These are phyloP conservation scores for Malassezia pachydermatis DNA, from an alignment of 1,284 basidiomycete genomes.

Conservation along the genomic window DNA sequence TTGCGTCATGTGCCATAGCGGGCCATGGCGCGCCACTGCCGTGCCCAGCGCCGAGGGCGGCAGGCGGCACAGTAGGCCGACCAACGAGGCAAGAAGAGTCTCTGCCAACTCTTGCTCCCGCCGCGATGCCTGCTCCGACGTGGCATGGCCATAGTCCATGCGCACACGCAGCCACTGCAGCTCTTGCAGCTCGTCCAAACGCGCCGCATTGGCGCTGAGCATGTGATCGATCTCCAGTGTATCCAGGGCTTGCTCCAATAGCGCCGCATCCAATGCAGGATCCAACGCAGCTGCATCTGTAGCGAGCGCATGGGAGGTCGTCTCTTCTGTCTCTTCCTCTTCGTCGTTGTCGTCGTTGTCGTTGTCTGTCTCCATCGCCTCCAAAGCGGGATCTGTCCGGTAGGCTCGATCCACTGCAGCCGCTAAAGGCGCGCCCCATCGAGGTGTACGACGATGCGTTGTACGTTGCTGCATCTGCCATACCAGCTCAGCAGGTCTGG, in stretches of 20 bases:
- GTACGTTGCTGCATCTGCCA: slow-evolving; percentile 4
- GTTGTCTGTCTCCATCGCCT: slow-evolving; percentile 3
- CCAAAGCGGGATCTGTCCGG: slow-evolving; percentile 9
- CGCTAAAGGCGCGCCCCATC: slow-evolving; percentile 11
- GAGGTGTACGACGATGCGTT: not conserved
- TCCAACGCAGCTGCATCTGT: slow-evolving; percentile 9
- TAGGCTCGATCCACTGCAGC: slow-evolving; percentile 13
- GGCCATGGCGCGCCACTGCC: slow-evolving; percentile 9
- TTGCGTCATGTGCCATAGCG: slow-evolving; percentile 10
- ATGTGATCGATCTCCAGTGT: slow-evolving; percentile 24
- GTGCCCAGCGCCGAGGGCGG: slow-evolving; percentile 12
- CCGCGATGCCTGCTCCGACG: slow-evolving; percentile 13
- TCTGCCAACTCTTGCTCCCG: slow-evolving; percentile 24
- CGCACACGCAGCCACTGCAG: slow-evolving; percentile 35
- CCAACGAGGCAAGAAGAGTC: slow-evolving; percentile 24
- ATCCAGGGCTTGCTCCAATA: slow-evolving; percentile 17
- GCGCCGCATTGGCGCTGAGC: slow-evolving; percentile 23
- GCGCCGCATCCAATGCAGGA: slow-evolving; percentile 12
- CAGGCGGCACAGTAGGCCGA: slow-evolving; percentile 20
- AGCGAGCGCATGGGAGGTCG: slow-evolving; percentile 5
- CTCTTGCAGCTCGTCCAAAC: slow-evolving; percentile 31
- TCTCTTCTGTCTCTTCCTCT: not conserved
- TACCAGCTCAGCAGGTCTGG: slow-evolving; percentile 17
- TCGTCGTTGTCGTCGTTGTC: slow-evolving; percentile 1
- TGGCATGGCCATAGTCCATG: slow-evolving; percentile 14